Evolutionary conservation across 2,329 filamentous ascomycete genomes (phyloP).

Genomic region (Pyricularia sp.): DNA sequence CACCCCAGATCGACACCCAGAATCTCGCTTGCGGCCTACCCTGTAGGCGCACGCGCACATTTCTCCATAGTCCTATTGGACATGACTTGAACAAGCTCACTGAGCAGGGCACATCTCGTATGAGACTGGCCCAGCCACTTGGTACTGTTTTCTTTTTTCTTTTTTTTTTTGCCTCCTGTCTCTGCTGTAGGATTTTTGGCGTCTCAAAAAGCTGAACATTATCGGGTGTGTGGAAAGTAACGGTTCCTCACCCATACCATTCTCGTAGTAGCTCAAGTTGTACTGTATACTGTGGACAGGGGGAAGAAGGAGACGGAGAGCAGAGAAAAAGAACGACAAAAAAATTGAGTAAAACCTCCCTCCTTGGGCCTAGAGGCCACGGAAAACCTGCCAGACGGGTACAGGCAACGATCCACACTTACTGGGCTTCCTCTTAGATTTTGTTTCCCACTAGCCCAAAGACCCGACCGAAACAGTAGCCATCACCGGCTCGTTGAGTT

Average conservation of each 20-base stretch:
- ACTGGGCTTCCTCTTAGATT: not conserved
- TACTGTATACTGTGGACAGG: too few species aligned
- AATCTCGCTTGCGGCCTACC: not conserved
- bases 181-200: too few species aligned
- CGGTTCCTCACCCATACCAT: not conserved
- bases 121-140: not conserved
- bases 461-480: not conserved
- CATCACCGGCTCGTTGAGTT: not conserved
- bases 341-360: not conserved
- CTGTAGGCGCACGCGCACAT: not conserved
- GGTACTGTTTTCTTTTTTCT: not conserved
- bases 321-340: not conserved
- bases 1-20: not conserved
- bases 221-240: not conserved
- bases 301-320: too few species aligned
- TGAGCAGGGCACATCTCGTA: not conserved
- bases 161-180: not conserved
- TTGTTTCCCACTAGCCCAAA: not conserved
- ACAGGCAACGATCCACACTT: not conserved
- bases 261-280: not conserved
- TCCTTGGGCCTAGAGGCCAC: not conserved
- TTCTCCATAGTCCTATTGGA: not conserved
- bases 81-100: not conserved
- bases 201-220: not conserved
- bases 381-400: not conserved